A percentile compares a stretch with the other conserved stretches of the same genome.
Conservation (phyloP, 805 yeast species). For the Millerozyma acaciae region DNA sequence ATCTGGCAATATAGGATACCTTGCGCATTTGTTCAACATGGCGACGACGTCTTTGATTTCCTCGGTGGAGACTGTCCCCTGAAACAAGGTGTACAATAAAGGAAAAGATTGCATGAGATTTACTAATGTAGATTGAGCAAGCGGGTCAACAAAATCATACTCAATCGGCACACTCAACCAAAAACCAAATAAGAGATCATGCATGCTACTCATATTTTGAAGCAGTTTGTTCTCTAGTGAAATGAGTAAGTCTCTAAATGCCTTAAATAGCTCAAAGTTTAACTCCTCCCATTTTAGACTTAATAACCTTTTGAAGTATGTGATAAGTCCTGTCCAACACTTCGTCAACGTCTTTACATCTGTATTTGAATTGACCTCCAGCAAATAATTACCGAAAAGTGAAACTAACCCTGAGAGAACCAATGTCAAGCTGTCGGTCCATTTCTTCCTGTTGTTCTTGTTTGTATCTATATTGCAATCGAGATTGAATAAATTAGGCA, state of each 20-base stretch:
- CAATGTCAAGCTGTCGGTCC: conserved; percentile 60
- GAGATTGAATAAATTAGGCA: conserved; percentile 45
- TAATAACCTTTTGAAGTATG: conserved; percentile 41
- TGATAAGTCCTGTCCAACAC: conserved; percentile 54
- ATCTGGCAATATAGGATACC: conserved; percentile 70
- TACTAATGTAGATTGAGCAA: conserved; percentile 59
- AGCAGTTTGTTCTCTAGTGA: conserved; percentile 17
- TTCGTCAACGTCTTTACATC: conserved; percentile 9
- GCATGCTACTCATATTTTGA: conserved; percentile 2
- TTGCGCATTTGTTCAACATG: conserved; percentile 60
- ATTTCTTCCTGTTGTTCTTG: conserved; percentile 31
- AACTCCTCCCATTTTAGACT: conserved; percentile 46
- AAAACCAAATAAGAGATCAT: conserved; percentile 40
- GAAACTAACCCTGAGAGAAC: conserved; percentile 64
- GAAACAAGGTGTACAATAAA: conserved; percentile 38
- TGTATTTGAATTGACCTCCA: conserved; percentile 23
- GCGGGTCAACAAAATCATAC: conserved; percentile 38
- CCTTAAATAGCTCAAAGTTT: conserved; percentile 52
- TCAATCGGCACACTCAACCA: conserved; percentile 45
- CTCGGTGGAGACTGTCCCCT: conserved; percentile 24
- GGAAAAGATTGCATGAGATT: conserved; percentile 54
- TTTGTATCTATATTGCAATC: conserved; percentile 18
- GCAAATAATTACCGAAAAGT: conserved; percentile 52
- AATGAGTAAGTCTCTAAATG: conserved; percentile 46
- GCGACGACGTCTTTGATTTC: conserved; percentile 50